phyloP scores from a whole-genome alignment of 495 filamentous ascomycete species.

The Penicillium robsamsonii region DNA sequence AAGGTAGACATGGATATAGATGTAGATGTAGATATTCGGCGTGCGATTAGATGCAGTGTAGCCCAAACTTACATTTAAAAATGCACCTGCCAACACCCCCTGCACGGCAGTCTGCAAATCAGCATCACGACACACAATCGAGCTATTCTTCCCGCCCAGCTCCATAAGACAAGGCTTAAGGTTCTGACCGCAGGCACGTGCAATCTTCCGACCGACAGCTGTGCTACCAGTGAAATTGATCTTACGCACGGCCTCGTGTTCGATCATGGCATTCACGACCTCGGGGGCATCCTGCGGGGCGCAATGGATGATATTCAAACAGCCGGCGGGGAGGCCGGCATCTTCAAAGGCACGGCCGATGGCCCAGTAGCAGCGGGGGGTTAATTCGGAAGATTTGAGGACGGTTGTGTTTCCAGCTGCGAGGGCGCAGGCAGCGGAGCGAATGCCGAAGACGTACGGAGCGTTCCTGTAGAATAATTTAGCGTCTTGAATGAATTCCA shows the following conservation, averaged over 20 bases:
- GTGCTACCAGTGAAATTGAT: constrained; percentile 63
- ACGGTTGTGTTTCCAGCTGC: constrained; percentile 79
- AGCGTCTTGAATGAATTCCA: not conserved
- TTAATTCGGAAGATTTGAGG: constrained; percentile 71
- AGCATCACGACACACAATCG: constrained; percentile 58
- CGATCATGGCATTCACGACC: constrained; percentile 56
- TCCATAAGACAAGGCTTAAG: constrained; percentile 63
- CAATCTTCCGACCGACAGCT: constrained; percentile 55
- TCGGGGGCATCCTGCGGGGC: constrained; percentile 51
- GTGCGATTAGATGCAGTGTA: not conserved
- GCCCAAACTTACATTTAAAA: constrained; percentile 42
- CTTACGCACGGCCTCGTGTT: constrained; percentile 56
- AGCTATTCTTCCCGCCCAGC: constrained; percentile 59
- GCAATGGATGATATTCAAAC: constrained; percentile 53
- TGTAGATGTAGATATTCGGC: not conserved
- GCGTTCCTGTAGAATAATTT: constrained; percentile 49
- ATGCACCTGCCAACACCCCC: constrained; percentile 49
- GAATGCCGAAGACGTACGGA: constrained; percentile 64
- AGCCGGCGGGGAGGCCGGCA: constrained; percentile 64
- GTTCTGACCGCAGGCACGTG: constrained; percentile 48
- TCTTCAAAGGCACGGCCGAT: constrained; percentile 66
- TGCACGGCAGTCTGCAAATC: constrained; percentile 52
- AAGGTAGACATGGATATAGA: not conserved
- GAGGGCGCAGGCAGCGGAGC: constrained; percentile 69
- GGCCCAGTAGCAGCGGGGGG: constrained; percentile 70